Percentiles rank a stretch among this genome's conserved stretches.
phyloP scores from a whole-genome alignment of 2,329 filamentous ascomycete genomes.

The Ophiostoma triangulosporum region DNA sequence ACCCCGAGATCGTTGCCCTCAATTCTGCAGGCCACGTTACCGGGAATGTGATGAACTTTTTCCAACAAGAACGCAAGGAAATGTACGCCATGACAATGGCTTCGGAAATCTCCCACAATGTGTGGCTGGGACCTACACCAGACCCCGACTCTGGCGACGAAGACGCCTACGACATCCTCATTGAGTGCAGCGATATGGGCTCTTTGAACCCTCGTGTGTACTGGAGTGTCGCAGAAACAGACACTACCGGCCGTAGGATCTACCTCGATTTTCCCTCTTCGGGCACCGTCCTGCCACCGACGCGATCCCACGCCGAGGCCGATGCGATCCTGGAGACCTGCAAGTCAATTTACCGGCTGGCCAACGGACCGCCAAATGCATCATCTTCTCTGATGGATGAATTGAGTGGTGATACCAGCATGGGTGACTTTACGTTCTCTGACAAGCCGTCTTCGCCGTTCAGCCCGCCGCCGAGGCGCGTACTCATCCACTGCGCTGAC shows the following conservation, averaged over 20 bases:
- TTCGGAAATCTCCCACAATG: conserved; percentile 77
- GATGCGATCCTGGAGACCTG: conserved; percentile 78
- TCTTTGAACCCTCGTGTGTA: conserved; percentile 59
- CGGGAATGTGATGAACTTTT: conserved; percentile 74
- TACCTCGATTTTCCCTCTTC: conserved; percentile 79
- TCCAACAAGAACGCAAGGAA: conserved; percentile 74
- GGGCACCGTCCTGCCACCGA: conserved; percentile 77
- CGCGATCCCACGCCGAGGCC: conserved; percentile 69
- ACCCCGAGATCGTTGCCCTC: conserved; percentile 60
- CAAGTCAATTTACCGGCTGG: conserved; percentile 77
- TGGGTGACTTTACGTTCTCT: not conserved
- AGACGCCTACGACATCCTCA: conserved; percentile 63
- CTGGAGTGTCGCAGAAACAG: conserved; percentile 42
- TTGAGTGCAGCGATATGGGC: conserved; percentile 81
- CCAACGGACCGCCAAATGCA: conserved; percentile 41
- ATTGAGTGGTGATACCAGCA: not conserved
- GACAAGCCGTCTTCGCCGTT: not conserved
- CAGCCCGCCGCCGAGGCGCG: conserved; percentile 37
- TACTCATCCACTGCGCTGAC: conserved; percentile 87
- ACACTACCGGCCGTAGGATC: conserved; percentile 25
- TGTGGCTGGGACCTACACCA: conserved; percentile 81
- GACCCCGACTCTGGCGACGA: conserved; percentile 48
- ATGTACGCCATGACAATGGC: conserved; percentile 90
- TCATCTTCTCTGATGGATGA: not conserved
- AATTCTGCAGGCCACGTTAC: conserved; percentile 60